Percentiles rank a stretch among this genome's conserved stretches.
phyloP scores from a whole-genome alignment of 495 filamentous ascomycete genomes.

The Hyaloscypha hepaticicola region DNA sequence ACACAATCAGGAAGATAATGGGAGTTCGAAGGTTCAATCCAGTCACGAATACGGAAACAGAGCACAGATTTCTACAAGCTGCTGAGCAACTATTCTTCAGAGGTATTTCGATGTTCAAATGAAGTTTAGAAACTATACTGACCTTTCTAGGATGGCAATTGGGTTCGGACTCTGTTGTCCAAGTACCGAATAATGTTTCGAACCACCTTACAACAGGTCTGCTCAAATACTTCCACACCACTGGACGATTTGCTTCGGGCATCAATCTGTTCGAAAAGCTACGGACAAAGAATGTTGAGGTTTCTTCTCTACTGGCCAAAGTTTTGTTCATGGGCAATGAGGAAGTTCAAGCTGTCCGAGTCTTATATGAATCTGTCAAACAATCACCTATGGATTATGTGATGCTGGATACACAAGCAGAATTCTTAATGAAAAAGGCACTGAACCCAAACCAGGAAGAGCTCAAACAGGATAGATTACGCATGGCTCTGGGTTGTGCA shows the following conservation, averaged over 20 bases:
- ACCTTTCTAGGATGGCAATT: constrained; percentile 75
- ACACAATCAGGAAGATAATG: constrained; percentile 89
- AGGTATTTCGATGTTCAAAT: constrained; percentile 49
- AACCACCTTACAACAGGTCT: constrained; percentile 92
- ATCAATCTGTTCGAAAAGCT: constrained; percentile 98
- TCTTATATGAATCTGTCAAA: constrained; percentile 83
- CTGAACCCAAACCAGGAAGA: constrained; percentile 44
- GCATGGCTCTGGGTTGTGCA: constrained; percentile 88
- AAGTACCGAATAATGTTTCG: constrained; percentile 95
- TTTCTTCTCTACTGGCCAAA: constrained; percentile 86
- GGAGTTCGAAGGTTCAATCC: constrained; percentile 95
- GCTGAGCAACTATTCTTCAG: constrained; percentile 94
- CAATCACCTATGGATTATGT: constrained; percentile 95
- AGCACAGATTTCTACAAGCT: constrained; percentile 93
- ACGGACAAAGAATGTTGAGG: constrained; percentile 83
- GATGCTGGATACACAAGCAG: constrained; percentile 87
- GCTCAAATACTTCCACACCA: constrained; percentile 95
- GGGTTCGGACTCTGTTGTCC: constrained; percentile 94
- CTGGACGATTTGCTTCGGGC: constrained; percentile 89
- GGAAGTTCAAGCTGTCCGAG: constrained; percentile 87
- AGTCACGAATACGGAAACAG: constrained; percentile 93
- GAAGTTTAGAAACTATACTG: constrained; percentile 2
- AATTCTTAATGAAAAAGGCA: constrained; percentile 89
- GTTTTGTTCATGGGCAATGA: constrained; percentile 92
- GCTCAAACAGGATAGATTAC: constrained; percentile 56